Conservation (phyloP, 2,329 filamentous ascomycete species). For the Microsporum audouinii region DNA sequence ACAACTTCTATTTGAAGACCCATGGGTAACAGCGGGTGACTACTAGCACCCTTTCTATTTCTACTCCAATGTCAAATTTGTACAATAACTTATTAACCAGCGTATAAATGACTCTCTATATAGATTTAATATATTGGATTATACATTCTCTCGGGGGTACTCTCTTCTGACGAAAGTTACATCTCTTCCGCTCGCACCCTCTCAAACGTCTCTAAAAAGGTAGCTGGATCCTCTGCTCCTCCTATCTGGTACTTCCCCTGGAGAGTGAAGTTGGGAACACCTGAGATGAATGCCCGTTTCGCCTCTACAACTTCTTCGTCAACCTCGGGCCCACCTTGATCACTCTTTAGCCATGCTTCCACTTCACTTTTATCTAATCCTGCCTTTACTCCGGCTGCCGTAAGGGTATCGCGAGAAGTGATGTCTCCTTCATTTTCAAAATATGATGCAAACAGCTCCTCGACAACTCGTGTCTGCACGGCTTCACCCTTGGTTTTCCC, state of each 20-base stretch:
- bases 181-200: conserved; percentile 41
- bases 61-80: too few relatives aligned
- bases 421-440: conserved; percentile 56
- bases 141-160: too few relatives aligned
- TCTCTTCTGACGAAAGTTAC: background rate
- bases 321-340: conserved; percentile 46
- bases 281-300: conserved; percentile 45
- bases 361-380: conserved; percentile 42
- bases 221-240: conserved; percentile 59
- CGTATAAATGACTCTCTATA: background rate
- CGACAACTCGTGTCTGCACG: conserved; percentile 49
- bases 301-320: conserved; percentile 46
- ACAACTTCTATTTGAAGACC: conserved; percentile 17
- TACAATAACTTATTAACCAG: too few relatives aligned
- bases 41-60: background rate
- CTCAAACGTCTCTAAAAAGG: conserved; percentile 56
- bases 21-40: background rate
- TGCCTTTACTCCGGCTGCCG: conserved; percentile 36
- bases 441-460: conserved; percentile 54
- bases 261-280: conserved; percentile 66
- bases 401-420: conserved; percentile 44
- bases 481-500: conserved; percentile 45
- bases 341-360: conserved; percentile 43
- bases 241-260: conserved; percentile 56
- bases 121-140: too few relatives aligned